These are phyloP conservation scores for Scheffersomyces stambukii DNA, from an alignment of 1,139 yeast species.

Conservation along the genomic window DNA sequence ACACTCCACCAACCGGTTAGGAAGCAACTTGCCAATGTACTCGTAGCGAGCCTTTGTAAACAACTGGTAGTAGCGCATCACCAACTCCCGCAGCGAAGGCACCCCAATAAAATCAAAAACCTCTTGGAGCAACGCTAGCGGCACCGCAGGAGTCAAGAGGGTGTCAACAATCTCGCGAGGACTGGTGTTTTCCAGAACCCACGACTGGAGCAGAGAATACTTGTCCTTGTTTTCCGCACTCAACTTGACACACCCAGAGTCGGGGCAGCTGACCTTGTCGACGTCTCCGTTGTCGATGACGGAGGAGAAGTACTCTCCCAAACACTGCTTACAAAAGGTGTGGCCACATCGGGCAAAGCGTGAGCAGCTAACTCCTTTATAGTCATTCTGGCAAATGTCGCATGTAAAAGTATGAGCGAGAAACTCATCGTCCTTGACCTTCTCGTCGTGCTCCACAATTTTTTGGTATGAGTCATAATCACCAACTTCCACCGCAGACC, in stretches of 20 bases:
- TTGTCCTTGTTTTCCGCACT: slow-evolving; percentile 13
- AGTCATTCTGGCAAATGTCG: slow-evolving; percentile 54
- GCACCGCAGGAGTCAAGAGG: slow-evolving; percentile 37
- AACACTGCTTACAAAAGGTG: slow-evolving; percentile 50
- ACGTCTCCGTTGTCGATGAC: slow-evolving; percentile 50
- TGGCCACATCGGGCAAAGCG: slow-evolving; percentile 47
- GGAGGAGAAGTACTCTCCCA: slow-evolving; percentile 41
- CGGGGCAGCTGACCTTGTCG: slow-evolving; percentile 57
- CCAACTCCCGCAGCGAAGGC: too few species aligned
- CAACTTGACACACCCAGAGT: slow-evolving; percentile 40
- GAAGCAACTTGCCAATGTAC: slow-evolving; percentile 41
- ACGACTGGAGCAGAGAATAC: slow-evolving; percentile 19
- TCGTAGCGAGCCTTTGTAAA: slow-evolving; percentile 35
- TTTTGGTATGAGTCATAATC: slow-evolving; percentile 13
- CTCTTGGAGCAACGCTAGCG: slow-evolving; percentile 23
- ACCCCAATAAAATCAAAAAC: slow-evolving; percentile 21
- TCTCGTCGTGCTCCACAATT: slow-evolving; percentile 5
- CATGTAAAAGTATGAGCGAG: slow-evolving; percentile 44
- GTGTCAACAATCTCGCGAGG: slow-evolving; percentile 22
- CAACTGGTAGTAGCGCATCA: slow-evolving; percentile 36
- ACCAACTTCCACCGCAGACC: slow-evolving; percentile 6
- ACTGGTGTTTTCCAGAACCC: slow-evolving; percentile 15
- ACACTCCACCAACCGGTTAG: slow-evolving; percentile 49
- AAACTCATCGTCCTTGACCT: slow-evolving; percentile 23
- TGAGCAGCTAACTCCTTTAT: slow-evolving; percentile 45